Percentiles rank a stretch among this genome's conserved stretches.
phyloP scores from a whole-genome alignment of 495 filamentous ascomycete genomes.

The Aspergillus biplanus region DNA sequence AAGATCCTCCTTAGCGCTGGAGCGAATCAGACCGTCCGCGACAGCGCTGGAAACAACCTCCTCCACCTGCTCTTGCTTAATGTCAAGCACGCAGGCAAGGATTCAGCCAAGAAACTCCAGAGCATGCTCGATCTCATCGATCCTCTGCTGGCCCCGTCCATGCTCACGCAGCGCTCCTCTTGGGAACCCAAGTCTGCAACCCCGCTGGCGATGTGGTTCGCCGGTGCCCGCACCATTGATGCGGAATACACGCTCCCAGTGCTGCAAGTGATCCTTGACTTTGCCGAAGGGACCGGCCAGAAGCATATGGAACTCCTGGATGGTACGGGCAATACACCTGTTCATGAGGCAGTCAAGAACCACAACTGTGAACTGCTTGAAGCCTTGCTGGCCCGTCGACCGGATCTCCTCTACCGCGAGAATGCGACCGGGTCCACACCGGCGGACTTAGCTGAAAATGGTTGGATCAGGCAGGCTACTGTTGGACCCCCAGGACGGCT shows the following conservation, averaged over 20 bases:
- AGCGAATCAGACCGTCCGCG: slow-evolving; percentile 64
- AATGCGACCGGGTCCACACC: slow-evolving; percentile 73
- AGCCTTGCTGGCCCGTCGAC: slow-evolving; percentile 56
- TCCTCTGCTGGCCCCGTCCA: slow-evolving; percentile 42
- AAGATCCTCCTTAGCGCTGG: slow-evolving; percentile 63
- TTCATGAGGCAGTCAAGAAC: slow-evolving; percentile 59
- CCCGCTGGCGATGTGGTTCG: slow-evolving; percentile 48
- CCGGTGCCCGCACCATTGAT: background rate
- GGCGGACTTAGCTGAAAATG: slow-evolving; percentile 62
- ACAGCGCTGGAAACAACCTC: slow-evolving; percentile 58
- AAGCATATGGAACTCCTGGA: slow-evolving; percentile 64
- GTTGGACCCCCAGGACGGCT: slow-evolving; percentile 14
- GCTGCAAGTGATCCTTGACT: slow-evolving; percentile 40
- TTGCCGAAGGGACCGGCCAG: slow-evolving; percentile 48
- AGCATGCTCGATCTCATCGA: slow-evolving; percentile 58
- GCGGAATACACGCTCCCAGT: slow-evolving; percentile 5
- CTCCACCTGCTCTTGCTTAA: slow-evolving; percentile 56
- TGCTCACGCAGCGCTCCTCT: slow-evolving; percentile 51
- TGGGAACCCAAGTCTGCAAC: slow-evolving; percentile 49
- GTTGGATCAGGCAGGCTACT: slow-evolving; percentile 44
- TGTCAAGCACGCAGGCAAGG: slow-evolving; percentile 3
- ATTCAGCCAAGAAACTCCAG: slow-evolving; percentile 33
- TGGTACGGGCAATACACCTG: slow-evolving; percentile 66
- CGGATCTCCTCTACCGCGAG: slow-evolving; percentile 64
- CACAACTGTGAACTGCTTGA: slow-evolving; percentile 40